Percentiles rank a stretch among this genome's conserved stretches.
These are phyloP conservation scores for Eutrema salsugineum DNA, from an alignment of 441 rosid species.

Conservation along the genomic window DNA sequence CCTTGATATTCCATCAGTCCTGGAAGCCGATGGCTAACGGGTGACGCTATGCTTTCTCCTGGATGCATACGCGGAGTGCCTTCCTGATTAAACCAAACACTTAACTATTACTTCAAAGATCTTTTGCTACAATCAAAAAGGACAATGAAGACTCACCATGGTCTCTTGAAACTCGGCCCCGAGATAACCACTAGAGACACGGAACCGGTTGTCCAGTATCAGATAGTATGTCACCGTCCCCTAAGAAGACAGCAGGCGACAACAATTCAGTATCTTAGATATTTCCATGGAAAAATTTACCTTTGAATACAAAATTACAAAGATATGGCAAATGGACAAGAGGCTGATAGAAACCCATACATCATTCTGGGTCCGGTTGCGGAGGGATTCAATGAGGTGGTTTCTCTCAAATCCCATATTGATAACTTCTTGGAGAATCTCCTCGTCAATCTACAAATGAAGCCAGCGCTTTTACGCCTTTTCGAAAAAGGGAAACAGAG, in stretches of 20 bases:
- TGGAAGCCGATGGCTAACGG: slow-evolving; percentile 57
- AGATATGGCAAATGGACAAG: neutral
- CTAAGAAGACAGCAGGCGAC: slow-evolving; percentile 37
- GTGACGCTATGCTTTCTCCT: slow-evolving; percentile 55
- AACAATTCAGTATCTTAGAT: neutral
- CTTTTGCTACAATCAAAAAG: neutral
- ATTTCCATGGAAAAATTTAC: neutral
- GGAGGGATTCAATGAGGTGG: slow-evolving; percentile 73
- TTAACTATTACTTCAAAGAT: slow-evolving; percentile 11
- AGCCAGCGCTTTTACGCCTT: neutral
- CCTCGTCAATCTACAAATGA: slow-evolving; percentile 83
- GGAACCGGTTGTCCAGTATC: slow-evolving; percentile 86
- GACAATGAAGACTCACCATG: slow-evolving; percentile 46
- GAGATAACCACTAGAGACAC: slow-evolving; percentile 92
- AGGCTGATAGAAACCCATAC: slow-evolving; percentile 35
- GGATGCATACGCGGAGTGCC: slow-evolving; percentile 58
- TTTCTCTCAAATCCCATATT: slow-evolving; percentile 83
- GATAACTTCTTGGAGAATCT: slow-evolving; percentile 87
- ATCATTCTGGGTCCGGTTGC: slow-evolving; percentile 80
- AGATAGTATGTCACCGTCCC: slow-evolving; percentile 93
- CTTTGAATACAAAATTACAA: slow-evolving; percentile 1
- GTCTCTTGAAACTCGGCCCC: slow-evolving; percentile 98
- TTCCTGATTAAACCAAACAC: slow-evolving; percentile 46
- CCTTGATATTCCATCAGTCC: slow-evolving; percentile 76
- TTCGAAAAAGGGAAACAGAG: neutral